These are phyloP conservation scores for Eimeria falciformis DNA, from an alignment of 169 alveolate species.

Conservation along the genomic window DNA sequence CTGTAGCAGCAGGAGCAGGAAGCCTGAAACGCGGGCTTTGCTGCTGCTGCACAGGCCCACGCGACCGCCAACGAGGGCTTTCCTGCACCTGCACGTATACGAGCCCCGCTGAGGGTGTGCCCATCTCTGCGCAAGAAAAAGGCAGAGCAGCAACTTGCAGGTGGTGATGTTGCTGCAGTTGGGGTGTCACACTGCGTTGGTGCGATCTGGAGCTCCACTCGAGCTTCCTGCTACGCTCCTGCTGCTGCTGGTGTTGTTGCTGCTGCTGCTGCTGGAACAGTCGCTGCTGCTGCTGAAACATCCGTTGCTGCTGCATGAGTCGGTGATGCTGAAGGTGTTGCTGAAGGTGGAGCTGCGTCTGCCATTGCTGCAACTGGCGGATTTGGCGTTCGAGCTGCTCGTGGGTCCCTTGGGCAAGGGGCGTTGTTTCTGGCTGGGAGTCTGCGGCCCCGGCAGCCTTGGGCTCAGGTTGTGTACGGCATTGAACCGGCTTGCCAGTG, in stretches of 20 bases:
- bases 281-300: conserved; percentile 40
- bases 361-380: neutral
- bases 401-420: neutral
- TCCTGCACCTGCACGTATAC: conserved; percentile 57
- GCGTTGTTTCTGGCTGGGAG: neutral
- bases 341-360: conserved; percentile 29
- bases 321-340: neutral
- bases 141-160: neutral
- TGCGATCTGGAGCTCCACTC: conserved; percentile 24
- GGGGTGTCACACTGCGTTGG: conserved; percentile 37
- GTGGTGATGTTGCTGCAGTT: conserved; percentile 36
- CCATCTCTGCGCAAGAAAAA: conserved; percentile 4
- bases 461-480: too few species aligned
- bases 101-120: neutral
- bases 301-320: conserved; percentile 23
- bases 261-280: conserved; percentile 49
- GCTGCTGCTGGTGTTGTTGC: conserved; percentile 22
- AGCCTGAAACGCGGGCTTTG: neutral
- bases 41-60: conserved; percentile 19
- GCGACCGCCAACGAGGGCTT: conserved; percentile 15
- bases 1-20: conserved; percentile 14
- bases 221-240: conserved; percentile 13
- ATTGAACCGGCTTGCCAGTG: too few species aligned
- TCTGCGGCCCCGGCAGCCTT: neutral
- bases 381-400: neutral